phyloP scores from a whole-genome alignment of 2,329 filamentous ascomycete genomes.

The Arachnomyces sp. region DNA sequence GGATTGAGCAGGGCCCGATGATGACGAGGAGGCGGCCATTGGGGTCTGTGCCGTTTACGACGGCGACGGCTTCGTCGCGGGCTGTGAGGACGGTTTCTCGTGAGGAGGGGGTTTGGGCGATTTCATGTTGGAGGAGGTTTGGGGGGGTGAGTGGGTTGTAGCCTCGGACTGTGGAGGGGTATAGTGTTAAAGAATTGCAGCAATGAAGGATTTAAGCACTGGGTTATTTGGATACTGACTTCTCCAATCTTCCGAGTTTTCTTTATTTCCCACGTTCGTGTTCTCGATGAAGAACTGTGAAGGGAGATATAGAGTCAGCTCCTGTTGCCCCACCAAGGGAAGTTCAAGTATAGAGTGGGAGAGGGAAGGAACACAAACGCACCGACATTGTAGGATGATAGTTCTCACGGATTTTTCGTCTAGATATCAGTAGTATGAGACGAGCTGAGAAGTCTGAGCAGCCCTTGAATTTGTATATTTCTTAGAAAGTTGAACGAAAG shows the following conservation, averaged over 20 bases:
- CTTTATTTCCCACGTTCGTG: conserved; percentile 66
- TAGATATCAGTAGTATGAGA: conserved; percentile 10
- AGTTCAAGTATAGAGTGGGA: conserved; percentile 8
- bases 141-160: conserved; percentile 91
- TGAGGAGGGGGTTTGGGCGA: conserved; percentile 45
- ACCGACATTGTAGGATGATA: conserved; percentile 26
- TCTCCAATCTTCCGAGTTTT: conserved; percentile 70
- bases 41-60: conserved; percentile 52
- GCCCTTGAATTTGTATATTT: too few species aligned
- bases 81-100: conserved; percentile 48
- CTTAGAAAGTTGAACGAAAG: too few species aligned
- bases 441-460: conserved; percentile 7
- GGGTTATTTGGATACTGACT: conserved; percentile 46
- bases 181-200: background rate
- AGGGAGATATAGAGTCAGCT: conserved; percentile 7
- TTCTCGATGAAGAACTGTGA: conserved; percentile 67
- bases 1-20: conserved; percentile 92
- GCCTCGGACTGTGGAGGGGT: conserved; percentile 55
- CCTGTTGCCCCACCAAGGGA: background rate
- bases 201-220: conserved; percentile 4
- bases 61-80: conserved; percentile 51
- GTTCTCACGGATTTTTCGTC: background rate
- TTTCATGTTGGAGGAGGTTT: conserved; percentile 90
- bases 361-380: conserved; percentile 16
- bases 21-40: conserved; percentile 62